Evolutionary conservation across 2,329 filamentous ascomycete species (phyloP), one percentile per base, ranked within the genome.

Genomic region (Penicillium sp.): DNA sequence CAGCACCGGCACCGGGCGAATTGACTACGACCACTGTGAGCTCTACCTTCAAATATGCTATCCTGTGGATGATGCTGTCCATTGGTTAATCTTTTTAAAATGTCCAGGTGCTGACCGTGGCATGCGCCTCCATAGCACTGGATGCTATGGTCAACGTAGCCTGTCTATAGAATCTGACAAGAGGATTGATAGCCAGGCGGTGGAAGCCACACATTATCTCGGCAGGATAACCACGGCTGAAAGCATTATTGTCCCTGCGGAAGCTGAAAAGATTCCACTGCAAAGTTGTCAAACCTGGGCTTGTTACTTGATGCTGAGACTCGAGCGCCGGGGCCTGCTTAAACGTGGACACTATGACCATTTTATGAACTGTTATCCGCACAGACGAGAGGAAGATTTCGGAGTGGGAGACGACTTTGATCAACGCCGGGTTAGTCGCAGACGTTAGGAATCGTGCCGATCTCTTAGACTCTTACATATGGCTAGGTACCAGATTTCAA

Each of bases 261-360:
- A 48, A 38, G 31, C 45, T 7, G n/a, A n/a, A 9, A 37, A 36
- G 31, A 19, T 48, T 14, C 45, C 45, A 16, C 25, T 30, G 8
- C 45, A 48, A 13, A 35, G 22, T 12, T 35, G 38, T 18, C 25
- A 42, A 16, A 22, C 36, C 4, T 48, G 45, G 45, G 45, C 25
- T 25, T 48, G 38, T 29, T 48, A 48, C 9, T 8, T 48, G 31
- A 30, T 48, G 7, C 45, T 42, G 16, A 28, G 39, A 30, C 31
- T 48, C 11, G 45, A 43, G 25, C 25, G 16, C 8, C 28, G 16
- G 16, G 10, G 38, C 3, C 16, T 42, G 11, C 12, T 47, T 7
- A 1, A 16, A 16, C 2, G 4, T 1, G 38, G 38, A 1, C 8
- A 3, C 2, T 44, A 14, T 10, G 5, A 44, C 2, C 41, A 44